Evolutionary conservation across 2,329 filamentous ascomycete genomes (phyloP).

Genomic region (Helotiales sp.): DNA sequence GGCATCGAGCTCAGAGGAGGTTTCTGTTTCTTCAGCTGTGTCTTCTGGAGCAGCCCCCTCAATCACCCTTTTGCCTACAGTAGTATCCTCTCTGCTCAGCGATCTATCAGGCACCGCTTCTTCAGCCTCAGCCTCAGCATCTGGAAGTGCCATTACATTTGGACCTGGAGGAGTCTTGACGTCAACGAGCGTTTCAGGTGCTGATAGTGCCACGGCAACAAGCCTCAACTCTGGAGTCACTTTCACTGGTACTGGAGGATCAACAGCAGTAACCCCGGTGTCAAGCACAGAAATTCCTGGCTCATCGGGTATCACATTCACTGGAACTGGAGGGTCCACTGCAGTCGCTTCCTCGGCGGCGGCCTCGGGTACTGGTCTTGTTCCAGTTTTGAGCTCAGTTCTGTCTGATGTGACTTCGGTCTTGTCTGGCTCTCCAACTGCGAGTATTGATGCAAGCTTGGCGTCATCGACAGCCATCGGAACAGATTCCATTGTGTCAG

Average conservation of each 20-base stretch:
- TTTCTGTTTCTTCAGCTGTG: conserved; percentile 2
- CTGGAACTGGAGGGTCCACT: conserved; percentile 17
- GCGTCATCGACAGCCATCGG: background rate
- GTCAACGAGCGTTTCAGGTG: conserved; percentile 6
- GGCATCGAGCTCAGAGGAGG: background rate
- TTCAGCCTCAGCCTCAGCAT: conserved; percentile 11
- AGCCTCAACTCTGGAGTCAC: conserved; percentile 16
- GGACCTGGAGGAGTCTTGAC: conserved; percentile 33
- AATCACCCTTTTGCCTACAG: conserved; percentile 17
- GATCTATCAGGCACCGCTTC: background rate
- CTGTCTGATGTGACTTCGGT: background rate
- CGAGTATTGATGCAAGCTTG: background rate
- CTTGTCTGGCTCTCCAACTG: background rate
- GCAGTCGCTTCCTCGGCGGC: too few species aligned
- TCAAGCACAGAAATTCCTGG: background rate
- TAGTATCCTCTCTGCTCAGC: background rate
- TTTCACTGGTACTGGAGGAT: conserved; percentile 16
- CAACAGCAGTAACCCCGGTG: background rate
- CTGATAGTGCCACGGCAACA: conserved; percentile 13
- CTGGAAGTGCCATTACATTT: conserved; percentile 30
- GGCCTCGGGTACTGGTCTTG: background rate
- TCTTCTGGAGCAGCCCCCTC: conserved; percentile 15
- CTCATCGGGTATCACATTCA: conserved; percentile 6
- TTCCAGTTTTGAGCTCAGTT: background rate
- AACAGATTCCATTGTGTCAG: background rate